phyloP scores from a whole-genome alignment of 306 rosid genomes.

The Oemleria cerasiformis region DNA sequence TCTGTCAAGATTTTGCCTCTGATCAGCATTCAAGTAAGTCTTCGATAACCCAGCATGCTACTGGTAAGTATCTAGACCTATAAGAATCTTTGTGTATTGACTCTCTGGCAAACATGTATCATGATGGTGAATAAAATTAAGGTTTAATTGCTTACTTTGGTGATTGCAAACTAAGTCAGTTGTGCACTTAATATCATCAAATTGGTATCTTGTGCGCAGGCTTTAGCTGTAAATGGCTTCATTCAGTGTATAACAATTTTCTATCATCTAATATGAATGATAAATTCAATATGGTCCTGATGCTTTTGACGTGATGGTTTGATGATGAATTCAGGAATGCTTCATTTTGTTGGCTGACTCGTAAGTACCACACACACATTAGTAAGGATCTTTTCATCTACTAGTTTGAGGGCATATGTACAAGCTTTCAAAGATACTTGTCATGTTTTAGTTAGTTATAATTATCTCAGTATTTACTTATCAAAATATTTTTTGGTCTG shows the following conservation, averaged over 20 bases:
- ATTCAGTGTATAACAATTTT: background rate
- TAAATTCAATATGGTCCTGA: background rate
- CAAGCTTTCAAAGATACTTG: slow-evolving; percentile 71
- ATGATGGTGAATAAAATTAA: too few relatives aligned
- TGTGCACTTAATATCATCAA: too few relatives aligned
- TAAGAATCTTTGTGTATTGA: too few relatives aligned
- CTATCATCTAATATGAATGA: background rate
- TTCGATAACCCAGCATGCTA: too few relatives aligned
- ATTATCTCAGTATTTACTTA: slow-evolving; percentile 3
- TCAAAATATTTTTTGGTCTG: background rate
- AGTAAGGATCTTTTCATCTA: slow-evolving; percentile 60
- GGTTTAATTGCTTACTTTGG: too few relatives aligned
- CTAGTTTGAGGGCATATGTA: slow-evolving; percentile 79
- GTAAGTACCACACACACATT: slow-evolving; percentile 51
- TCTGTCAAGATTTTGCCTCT: too few relatives aligned
- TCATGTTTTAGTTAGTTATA: slow-evolving; percentile 9
- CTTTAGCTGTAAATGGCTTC: background rate
- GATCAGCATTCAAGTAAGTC: too few relatives aligned
- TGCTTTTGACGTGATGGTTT: background rate
- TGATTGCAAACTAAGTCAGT: too few relatives aligned
- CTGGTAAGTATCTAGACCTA: too few relatives aligned
- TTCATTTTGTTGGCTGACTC: slow-evolving; percentile 65
- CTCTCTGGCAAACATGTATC: too few relatives aligned
- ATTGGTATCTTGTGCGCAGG: background rate
- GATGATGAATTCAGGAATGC: slow-evolving; percentile 55